These are phyloP conservation scores for Malus hybrid DNA, from an alignment of 331 rosid genomes.

Conservation along the genomic window DNA sequence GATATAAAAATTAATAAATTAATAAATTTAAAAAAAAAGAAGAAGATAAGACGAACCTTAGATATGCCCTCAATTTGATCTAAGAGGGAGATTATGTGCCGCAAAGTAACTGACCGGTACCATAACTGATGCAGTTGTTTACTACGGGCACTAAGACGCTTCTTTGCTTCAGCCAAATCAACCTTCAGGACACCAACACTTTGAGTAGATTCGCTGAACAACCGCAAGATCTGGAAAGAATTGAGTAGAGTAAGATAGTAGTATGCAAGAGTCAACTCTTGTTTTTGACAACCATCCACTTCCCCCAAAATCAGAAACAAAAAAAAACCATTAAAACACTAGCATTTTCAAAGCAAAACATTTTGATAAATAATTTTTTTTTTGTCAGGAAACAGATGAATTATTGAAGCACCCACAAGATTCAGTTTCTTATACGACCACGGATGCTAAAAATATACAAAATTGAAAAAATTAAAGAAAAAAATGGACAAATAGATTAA, in stretches of 20 bases:
- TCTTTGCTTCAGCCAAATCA: slow-evolving; percentile 91
- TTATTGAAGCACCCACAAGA: neutral
- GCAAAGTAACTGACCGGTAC: slow-evolving; percentile 96
- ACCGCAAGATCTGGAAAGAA: slow-evolving; percentile 78
- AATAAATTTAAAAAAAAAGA: too few relatives aligned
- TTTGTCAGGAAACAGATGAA: neutral
- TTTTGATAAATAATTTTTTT: neutral
- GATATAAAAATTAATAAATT: neutral
- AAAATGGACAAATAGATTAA: neutral
- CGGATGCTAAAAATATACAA: neutral
- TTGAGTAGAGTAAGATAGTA: slow-evolving; percentile 13
- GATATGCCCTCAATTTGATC: slow-evolving; percentile 99
- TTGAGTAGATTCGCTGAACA: slow-evolving; percentile 94
- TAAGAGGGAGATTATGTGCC: slow-evolving; percentile 88
- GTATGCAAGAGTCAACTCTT: neutral
- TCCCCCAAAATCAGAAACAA: neutral
- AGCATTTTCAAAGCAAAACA: neutral
- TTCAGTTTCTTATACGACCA: neutral
- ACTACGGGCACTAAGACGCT: slow-evolving; percentile 77
- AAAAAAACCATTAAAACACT: neutral
- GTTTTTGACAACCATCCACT: neutral
- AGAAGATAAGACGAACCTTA: slow-evolving; percentile 47
- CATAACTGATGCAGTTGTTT: slow-evolving; percentile 98
- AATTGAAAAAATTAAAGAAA: neutral
- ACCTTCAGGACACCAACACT: slow-evolving; percentile 65